These are phyloP conservation scores for Rhizopogon salebrosus DNA, from an alignment of 768 basidiomycete genomes.

Conservation along the genomic window DNA sequence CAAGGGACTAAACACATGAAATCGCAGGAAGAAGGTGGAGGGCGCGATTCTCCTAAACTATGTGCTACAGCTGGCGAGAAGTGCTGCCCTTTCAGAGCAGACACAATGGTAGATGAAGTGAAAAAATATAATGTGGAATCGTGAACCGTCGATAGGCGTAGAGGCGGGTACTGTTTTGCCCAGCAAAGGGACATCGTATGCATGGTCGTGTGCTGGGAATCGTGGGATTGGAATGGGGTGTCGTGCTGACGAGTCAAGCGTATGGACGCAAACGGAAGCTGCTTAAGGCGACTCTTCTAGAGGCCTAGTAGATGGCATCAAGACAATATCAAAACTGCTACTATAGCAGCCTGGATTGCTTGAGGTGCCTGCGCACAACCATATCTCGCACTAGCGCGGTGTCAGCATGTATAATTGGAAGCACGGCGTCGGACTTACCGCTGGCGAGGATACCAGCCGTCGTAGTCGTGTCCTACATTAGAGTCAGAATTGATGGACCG, in stretches of 20 bases:
- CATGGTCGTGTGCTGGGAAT: not conserved
- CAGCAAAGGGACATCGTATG: not conserved
- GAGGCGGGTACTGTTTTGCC: not conserved
- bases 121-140: not conserved
- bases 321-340: not conserved
- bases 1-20: not conserved
- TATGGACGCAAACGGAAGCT: not conserved
- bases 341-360: slow-evolving; percentile 66
- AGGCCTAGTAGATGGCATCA: not conserved
- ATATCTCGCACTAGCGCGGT: slow-evolving; percentile 61
- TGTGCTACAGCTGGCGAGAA: slow-evolving; percentile 7
- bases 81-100: slow-evolving; percentile 1
- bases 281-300: not conserved
- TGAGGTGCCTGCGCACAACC: slow-evolving; percentile 75
- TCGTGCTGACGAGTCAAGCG: not conserved
- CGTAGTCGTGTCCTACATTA: slow-evolving; percentile 56
- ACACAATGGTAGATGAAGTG: not conserved
- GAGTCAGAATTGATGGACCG: not conserved
- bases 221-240: not conserved
- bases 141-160: not conserved
- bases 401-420: slow-evolving; percentile 4
- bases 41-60: not conserved
- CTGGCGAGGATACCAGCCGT: slow-evolving; percentile 75
- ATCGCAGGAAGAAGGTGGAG: not conserved
- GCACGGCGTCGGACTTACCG: slow-evolving; percentile 37